Evolutionary conservation across 164 flowering plant species (phyloP), one percentile per base, ranked within the genome.

Genomic region (Annona cherimola): DNA sequence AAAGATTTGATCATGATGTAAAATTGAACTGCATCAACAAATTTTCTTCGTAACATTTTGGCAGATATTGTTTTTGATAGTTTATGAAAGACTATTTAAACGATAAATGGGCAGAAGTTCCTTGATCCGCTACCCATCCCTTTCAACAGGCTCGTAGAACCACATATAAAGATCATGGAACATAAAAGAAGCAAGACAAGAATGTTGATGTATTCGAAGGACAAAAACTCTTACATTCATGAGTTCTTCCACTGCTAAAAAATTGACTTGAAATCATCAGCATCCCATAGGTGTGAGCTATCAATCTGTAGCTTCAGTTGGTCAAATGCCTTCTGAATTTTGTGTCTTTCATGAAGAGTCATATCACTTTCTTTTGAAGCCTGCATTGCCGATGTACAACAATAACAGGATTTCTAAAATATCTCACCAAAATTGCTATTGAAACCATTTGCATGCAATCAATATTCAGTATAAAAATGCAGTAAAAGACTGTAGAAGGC

Each of bases 321-420:
- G 68, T 79, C 84, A 69, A 71, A 69, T 69, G 83, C 80, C 76
- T 69, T 61, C 46, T 82, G 82, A 46, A 85, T 61, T 68, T 73
- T 83, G 77, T 84, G 85, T 78, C 81, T 80, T 78, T 84, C 88
- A 76, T 80, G 87, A 26, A 86, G 73, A 55, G 77, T 72, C 75
- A 81, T 62, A 26, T 71, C 75, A 50, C 40, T 71, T 76, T 67
- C 80, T 71, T 78, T 76, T 43, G 86, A 81, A 54, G 85, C 62
- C 88, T 89, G 88, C 80, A 74, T 64, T 63, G 1, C 16, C 43
- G 26, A 64, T 39, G 67, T 45, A 14, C 35, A 26, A 26, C 35
- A 26, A 0, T 26, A 26, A 26, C 35, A 26, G 35, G 35, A 26
- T 26, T 26, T 26, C 35, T 26, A 26, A 26, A 26, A 26, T 26